Base-by-base conservation (phyloP, 1,139 yeast species). In the Nadsonia starkeyi-henricii region DNA sequence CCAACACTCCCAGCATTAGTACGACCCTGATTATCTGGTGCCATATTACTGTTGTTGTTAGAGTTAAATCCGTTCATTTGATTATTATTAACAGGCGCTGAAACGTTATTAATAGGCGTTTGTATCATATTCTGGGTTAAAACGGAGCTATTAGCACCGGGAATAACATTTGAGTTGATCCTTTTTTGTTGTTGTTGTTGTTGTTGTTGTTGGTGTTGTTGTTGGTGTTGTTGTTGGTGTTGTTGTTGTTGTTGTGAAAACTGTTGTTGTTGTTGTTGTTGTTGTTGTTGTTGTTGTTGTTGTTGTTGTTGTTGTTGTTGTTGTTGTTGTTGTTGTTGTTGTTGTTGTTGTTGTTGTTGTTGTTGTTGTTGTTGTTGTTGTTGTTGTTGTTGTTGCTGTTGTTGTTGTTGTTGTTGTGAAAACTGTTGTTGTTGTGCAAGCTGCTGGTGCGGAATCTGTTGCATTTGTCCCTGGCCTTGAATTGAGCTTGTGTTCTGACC, bases 181-280 rank as follows among this genome's bases (percentile, higher is more conserved):
- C 28, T 23, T 23, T 23, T 23, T 5, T 23, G 28, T 23, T 23
- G 28, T 23, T 23, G 28, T 23, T 5, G 8, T 5, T 5, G 28
- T 9, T 23, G 28, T 23, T 23, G 48, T 15, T 43, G 50, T 21
- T 28, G 52, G 41, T 36, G 50, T 41, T 45, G 52, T 13, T 20
- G 26, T 44, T 43, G 51, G 42, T 41, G 45, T 20, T 23, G 43
- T 17, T 20, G 43, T 20, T 39, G 50, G 15, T 23, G 28, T 42
- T 42, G 50, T 9, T 42, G 41, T 43, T 47, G 53, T 26, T 47
- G 48, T 8, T 21, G 33, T 3, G 39, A 44, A 44, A 49, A 53
- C 43, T 50, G 53, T 26, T 41, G 51, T 42, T 53, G 56, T 28
- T 37, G 52, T 12, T n/a, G n/a, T n/a, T n/a, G n/a, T n/a, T n/a